Conservation (phyloP, 2,329 filamentous ascomycete genomes). For the Cercospora canescens region DNA sequence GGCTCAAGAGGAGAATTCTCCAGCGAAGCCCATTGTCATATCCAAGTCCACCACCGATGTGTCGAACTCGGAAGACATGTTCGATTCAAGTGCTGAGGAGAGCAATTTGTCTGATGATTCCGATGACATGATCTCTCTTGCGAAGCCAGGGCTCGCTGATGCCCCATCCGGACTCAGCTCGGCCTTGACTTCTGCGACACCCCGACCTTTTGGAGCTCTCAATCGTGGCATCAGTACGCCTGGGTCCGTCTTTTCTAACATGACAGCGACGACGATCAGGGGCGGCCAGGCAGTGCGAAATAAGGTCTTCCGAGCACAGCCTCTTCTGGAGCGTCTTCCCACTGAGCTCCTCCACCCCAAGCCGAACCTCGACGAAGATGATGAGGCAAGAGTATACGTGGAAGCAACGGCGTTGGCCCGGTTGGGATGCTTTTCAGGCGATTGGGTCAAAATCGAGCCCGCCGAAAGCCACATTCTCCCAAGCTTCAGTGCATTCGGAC, state of each 20-base stretch:
- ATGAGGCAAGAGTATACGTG: slow-evolving; percentile 83
- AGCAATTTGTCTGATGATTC: slow-evolving; percentile 86
- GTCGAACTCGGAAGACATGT: slow-evolving; percentile 52
- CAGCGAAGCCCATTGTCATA: slow-evolving; percentile 41
- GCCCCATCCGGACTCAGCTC: slow-evolving; percentile 77
- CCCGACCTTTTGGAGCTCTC: slow-evolving; percentile 66
- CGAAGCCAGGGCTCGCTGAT: slow-evolving; percentile 75
- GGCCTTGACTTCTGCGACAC: slow-evolving; percentile 77
- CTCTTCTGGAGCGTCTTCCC: slow-evolving; percentile 70
- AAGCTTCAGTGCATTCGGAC: slow-evolving; percentile 67
- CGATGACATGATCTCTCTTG: slow-evolving; percentile 89
- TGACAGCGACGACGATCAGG: slow-evolving; percentile 79
- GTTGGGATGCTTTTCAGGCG: slow-evolving; percentile 94
- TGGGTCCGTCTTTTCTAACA: slow-evolving; percentile 84
- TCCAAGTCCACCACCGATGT: slow-evolving; percentile 41
- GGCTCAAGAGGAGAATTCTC: slow-evolving; percentile 71
- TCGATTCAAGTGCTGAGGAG: slow-evolving; percentile 65
- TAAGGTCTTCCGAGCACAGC: slow-evolving; percentile 81
- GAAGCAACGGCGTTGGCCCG: slow-evolving; percentile 82
- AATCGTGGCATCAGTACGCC: slow-evolving; percentile 77
- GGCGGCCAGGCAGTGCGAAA: slow-evolving; percentile 67
- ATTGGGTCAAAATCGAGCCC: slow-evolving; percentile 87
- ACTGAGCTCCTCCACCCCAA: slow-evolving; percentile 82
- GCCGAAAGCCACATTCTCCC: slow-evolving; percentile 71
- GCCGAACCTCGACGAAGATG: slow-evolving; percentile 80